These are phyloP conservation scores for Chytriomyces hyalinus DNA, from an alignment of 192 early-diverging fungal species.

Conservation along the genomic window DNA sequence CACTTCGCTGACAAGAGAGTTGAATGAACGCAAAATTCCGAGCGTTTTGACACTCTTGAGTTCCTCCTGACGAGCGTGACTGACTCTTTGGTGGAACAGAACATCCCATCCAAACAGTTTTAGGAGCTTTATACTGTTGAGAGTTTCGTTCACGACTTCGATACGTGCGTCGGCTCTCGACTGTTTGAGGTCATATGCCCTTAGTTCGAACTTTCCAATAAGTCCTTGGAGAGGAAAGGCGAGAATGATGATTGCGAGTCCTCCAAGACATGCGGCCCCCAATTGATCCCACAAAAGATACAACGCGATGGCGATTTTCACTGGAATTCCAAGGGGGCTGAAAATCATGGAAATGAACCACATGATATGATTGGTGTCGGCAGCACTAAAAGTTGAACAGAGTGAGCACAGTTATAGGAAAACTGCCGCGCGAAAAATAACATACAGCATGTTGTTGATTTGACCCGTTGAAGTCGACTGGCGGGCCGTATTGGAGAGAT, in stretches of 20 bases:
- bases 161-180: conserved; percentile 27
- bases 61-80: conserved; percentile 18
- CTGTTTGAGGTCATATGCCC: conserved; percentile 23
- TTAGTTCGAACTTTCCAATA: conserved; percentile 23
- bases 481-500: conserved; percentile 17
- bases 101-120: conserved; percentile 40
- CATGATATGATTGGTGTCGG: conserved; percentile 35
- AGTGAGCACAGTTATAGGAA: neutral
- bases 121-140: conserved; percentile 28
- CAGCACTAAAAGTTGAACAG: neutral
- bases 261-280: conserved; percentile 30
- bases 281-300: conserved; percentile 40
- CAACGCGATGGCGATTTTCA: conserved; percentile 25
- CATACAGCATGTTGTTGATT: conserved; percentile 34
- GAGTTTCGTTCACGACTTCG: conserved; percentile 30
- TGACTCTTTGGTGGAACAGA: conserved; percentile 26
- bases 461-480: conserved; percentile 36
- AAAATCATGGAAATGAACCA: conserved; percentile 20
- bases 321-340: conserved; percentile 12
- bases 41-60: conserved; percentile 22
- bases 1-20: conserved; percentile 11
- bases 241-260: conserved; percentile 32
- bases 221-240: conserved; percentile 32
- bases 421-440: neutral
- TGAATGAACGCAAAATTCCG: conserved; percentile 26